These are phyloP conservation scores for Plectranthus barbatus DNA, from an alignment of 257 asterid species.

Conservation along the genomic window DNA sequence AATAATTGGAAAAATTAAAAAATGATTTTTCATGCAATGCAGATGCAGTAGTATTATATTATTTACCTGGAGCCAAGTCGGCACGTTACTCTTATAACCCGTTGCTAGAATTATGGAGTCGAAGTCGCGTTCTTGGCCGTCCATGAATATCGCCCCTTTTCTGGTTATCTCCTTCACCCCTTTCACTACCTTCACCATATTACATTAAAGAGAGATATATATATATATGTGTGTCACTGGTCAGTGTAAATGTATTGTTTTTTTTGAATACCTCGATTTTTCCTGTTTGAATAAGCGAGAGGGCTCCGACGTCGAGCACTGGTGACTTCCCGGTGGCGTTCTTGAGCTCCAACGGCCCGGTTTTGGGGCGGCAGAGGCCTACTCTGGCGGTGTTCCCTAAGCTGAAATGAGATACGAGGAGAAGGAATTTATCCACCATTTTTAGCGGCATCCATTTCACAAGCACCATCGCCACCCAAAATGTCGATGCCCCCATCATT, in stretches of 20 bases:
- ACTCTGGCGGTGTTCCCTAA: conserved; percentile 53
- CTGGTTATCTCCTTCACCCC: conserved; percentile 69
- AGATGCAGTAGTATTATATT: no score
- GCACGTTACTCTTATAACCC: conserved; percentile 94
- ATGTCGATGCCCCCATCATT: conserved; percentile 75
- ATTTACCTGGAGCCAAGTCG: conserved; percentile 89
- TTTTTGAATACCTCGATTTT: conserved; percentile 86
- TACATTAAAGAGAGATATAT: not conserved
- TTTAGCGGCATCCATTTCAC: conserved; percentile 66
- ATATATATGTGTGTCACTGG: not conserved
- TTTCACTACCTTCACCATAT: conserved; percentile 42
- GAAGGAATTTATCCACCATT: conserved; percentile 62
- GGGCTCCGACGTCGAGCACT: conserved; percentile 88
- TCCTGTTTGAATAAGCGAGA: conserved; percentile 55
- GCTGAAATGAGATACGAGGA: conserved; percentile 40
- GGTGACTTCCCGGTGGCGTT: conserved; percentile 91
- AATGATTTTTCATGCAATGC: no score
- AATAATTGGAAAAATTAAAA: no score
- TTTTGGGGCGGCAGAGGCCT: conserved; percentile 78
- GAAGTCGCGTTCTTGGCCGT: conserved; percentile 72
- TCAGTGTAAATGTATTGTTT: no score
- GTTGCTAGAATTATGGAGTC: conserved; percentile 85
- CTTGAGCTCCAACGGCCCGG: conserved; percentile 83
- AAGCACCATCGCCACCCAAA: conserved; percentile 56
- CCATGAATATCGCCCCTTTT: conserved; percentile 67